Conservation (phyloP, 129 eudicot genomes). For the Centella asiatica region DNA sequence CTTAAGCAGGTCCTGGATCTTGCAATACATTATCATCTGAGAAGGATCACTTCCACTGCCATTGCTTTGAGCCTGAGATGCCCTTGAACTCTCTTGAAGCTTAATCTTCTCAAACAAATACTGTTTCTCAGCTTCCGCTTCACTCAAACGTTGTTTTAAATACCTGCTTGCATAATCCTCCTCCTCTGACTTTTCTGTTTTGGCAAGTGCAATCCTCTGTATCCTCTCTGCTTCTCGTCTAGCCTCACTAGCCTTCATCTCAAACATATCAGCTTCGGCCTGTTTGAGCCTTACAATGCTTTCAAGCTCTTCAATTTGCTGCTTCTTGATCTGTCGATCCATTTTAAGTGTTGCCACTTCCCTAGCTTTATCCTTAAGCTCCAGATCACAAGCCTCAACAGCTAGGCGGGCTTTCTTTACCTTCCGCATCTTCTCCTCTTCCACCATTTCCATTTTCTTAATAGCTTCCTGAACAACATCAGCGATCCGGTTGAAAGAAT, state of each 20-base stretch:
- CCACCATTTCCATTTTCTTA: slow-evolving; percentile 80
- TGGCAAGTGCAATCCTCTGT: slow-evolving; percentile 67
- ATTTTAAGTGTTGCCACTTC: slow-evolving; percentile 61
- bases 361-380: slow-evolving; percentile 73
- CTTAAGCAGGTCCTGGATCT: slow-evolving; percentile 64
- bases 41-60: slow-evolving; percentile 53
- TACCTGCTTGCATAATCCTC: slow-evolving; percentile 81
- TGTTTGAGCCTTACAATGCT: slow-evolving; percentile 75
- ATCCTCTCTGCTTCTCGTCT: slow-evolving; percentile 74
- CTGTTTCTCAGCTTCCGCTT: slow-evolving; percentile 85
- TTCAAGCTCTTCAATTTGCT: slow-evolving; percentile 71
- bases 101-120: slow-evolving; percentile 72
- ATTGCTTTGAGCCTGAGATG: slow-evolving; percentile 40
- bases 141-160: slow-evolving; percentile 60
- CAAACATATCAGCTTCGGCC: slow-evolving; percentile 87
- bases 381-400: slow-evolving; percentile 72
- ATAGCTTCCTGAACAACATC: slow-evolving; percentile 84
- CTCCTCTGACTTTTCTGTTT: slow-evolving; percentile 69
- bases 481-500: slow-evolving; percentile 69
- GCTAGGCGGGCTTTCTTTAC: slow-evolving; percentile 73
- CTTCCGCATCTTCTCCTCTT: slow-evolving; percentile 66
- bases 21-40: slow-evolving; percentile 52
- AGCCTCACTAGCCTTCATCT: slow-evolving; percentile 72
- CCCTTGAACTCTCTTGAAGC: slow-evolving; percentile 70
- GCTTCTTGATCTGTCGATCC: slow-evolving; percentile 73